Percentiles rank a stretch among this genome's conserved stretches.
These are phyloP conservation scores for Eucalyptus cloeziana DNA, from an alignment of 345 rosid species.

Conservation along the genomic window DNA sequence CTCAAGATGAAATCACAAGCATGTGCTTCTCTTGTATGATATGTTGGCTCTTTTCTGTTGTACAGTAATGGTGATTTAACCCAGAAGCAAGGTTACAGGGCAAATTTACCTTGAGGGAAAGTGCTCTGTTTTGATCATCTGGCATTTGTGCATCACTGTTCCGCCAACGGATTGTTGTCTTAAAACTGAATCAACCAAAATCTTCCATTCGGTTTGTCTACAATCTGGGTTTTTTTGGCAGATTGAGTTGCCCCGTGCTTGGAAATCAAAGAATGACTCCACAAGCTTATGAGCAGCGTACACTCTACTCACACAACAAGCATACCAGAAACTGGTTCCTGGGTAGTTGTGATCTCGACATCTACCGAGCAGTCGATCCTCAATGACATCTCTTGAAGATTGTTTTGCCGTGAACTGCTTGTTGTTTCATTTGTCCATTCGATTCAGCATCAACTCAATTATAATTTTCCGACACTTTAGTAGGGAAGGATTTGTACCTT, in stretches of 20 bases:
- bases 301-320: not conserved
- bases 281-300: not conserved
- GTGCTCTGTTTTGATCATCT: not conserved
- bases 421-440: not conserved
- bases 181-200: not conserved
- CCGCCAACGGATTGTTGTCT: not conserved
- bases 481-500: not conserved
- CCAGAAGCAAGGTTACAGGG: not conserved
- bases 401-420: not conserved
- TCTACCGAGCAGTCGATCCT: not conserved
- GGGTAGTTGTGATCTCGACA: not conserved
- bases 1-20: not conserved
- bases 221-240: not conserved
- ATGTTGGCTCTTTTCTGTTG: not conserved
- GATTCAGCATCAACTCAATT: not conserved
- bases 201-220: not conserved
- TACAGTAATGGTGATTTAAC: not conserved
- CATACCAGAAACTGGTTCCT: not conserved
- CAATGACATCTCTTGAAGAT: not conserved
- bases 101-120: not conserved
- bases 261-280: not conserved
- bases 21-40: not conserved
- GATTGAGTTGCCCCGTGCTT: not conserved
- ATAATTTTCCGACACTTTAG: not conserved
- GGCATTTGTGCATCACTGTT: not conserved